These are phyloP conservation scores for Saccharum hybrid DNA, from an alignment of 202 grass and related monocot genomes.

Conservation along the genomic window DNA sequence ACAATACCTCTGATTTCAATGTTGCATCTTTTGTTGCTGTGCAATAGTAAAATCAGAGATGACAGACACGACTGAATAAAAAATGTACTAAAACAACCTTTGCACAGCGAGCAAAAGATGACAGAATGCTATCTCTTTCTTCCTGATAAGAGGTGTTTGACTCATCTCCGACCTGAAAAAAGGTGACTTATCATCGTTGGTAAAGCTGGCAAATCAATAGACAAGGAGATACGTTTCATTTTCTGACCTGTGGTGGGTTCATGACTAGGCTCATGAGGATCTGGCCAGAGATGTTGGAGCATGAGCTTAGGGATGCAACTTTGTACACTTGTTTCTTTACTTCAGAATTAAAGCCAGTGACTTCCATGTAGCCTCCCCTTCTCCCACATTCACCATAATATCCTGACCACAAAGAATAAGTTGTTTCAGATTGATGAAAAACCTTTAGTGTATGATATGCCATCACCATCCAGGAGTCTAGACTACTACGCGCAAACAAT, in stretches of 20 bases:
- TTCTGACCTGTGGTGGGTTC: slow-evolving; percentile 72
- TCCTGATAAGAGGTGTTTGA: slow-evolving; percentile 61
- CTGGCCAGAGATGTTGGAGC: slow-evolving; percentile 72
- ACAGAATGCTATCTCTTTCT: slow-evolving; percentile 65
- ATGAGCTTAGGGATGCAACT: slow-evolving; percentile 73
- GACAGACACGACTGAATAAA: slow-evolving; percentile 16
- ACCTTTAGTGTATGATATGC: neutral
- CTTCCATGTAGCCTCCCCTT: slow-evolving; percentile 79
- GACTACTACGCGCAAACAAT: neutral
- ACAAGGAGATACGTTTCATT: slow-evolving; percentile 1
- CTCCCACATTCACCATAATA: slow-evolving; percentile 83
- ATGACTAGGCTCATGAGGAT: slow-evolving; percentile 77
- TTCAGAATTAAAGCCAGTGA: slow-evolving; percentile 61
- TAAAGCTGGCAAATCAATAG: neutral
- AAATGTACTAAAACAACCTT: slow-evolving; percentile 54
- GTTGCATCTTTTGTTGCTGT: too few species aligned
- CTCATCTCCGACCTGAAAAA: slow-evolving; percentile 75
- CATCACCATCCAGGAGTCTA: neutral
- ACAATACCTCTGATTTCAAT: too few species aligned
- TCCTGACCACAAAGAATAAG: slow-evolving; percentile 33
- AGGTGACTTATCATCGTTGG: slow-evolving; percentile 8
- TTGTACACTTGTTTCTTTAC: slow-evolving; percentile 82
- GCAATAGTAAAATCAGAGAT: neutral
- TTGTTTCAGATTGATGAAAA: neutral
- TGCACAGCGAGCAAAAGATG: slow-evolving; percentile 65